Evolutionary conservation across 305 asterid genomes (phyloP).

Genomic region (Fraxinus angustifolia): DNA sequence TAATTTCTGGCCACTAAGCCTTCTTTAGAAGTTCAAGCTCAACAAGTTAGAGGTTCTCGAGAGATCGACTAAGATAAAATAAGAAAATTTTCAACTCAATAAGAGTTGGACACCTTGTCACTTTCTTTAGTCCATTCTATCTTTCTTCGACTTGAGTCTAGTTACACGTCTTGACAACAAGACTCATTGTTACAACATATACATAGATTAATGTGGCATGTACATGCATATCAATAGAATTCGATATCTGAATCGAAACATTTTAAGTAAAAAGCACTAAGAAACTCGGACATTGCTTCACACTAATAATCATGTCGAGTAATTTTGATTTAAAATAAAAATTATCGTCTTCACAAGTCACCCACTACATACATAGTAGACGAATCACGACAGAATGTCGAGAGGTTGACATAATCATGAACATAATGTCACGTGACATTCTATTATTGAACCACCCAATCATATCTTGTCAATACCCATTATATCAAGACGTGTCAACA

Average conservation of each 20-base stretch:
- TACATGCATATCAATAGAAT: not conserved
- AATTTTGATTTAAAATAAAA: not conserved
- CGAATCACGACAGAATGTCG: no score
- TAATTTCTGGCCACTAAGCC: not conserved
- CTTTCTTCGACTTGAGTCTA: not conserved
- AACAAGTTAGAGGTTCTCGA: not conserved
- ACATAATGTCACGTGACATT: no score
- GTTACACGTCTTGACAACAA: not conserved
- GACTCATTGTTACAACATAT: not conserved
- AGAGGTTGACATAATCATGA: no score
- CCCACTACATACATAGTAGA: not conserved
- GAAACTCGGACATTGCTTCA: not conserved
- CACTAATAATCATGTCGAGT: not conserved
- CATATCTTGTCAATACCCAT: no score
- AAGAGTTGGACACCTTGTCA: not conserved
- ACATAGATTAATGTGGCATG: not conserved
- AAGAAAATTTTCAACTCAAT: not conserved
- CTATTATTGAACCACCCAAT: no score
- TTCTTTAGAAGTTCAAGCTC: not conserved
- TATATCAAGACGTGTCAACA: no score
- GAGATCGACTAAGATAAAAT: not conserved
- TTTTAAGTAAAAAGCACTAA: not conserved
- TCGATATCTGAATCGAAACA: not conserved
- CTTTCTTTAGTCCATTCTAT: not conserved
- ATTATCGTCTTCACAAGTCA: not conserved